phyloP scores from a whole-genome alignment of 352 stramenopile genomes.

The Globisporangium cystogenes region DNA sequence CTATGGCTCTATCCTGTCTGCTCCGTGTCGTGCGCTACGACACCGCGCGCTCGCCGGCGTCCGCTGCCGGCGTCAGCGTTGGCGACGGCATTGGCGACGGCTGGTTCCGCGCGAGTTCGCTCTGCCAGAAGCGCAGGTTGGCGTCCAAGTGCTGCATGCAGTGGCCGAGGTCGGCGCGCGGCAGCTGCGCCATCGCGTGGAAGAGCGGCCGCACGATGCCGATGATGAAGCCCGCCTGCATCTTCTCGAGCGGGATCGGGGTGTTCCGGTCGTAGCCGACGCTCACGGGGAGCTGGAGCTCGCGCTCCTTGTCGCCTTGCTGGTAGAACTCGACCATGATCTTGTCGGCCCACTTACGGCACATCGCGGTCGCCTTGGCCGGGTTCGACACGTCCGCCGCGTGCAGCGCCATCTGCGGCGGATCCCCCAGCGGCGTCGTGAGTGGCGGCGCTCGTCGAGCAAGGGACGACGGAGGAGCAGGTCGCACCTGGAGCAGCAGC shows the following conservation, averaged over 20 bases:
- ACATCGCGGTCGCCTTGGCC: slow-evolving; percentile 71
- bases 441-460: neutral
- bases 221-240: slow-evolving; percentile 93
- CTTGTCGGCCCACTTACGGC: slow-evolving; percentile 83
- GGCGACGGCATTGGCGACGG: slow-evolving; percentile 6
- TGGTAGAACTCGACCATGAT: slow-evolving; percentile 93
- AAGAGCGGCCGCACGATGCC: slow-evolving; percentile 87
- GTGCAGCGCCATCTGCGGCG: slow-evolving; percentile 66
- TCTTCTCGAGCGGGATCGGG: slow-evolving; percentile 82
- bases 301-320: slow-evolving; percentile 93
- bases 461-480: neutral
- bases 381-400: slow-evolving; percentile 94
- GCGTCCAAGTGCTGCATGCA: slow-evolving; percentile 64
- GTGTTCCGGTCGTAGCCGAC: slow-evolving; percentile 89
- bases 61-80: neutral
- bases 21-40: neutral
- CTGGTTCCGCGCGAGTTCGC: slow-evolving; percentile 48
- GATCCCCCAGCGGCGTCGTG: neutral
- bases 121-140: slow-evolving; percentile 67
- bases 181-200: slow-evolving; percentile 45
- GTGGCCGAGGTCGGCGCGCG: slow-evolving; percentile 39
- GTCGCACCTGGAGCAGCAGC: slow-evolving; percentile 46
- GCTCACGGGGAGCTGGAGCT: slow-evolving; percentile 78
- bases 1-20: slow-evolving; percentile 1
- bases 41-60: neutral